Evolutionary conservation across 2,329 filamentous ascomycete genomes (phyloP), one percentile per base, ranked within the genome.

Genomic region (Penicillium sumatraense): DNA sequence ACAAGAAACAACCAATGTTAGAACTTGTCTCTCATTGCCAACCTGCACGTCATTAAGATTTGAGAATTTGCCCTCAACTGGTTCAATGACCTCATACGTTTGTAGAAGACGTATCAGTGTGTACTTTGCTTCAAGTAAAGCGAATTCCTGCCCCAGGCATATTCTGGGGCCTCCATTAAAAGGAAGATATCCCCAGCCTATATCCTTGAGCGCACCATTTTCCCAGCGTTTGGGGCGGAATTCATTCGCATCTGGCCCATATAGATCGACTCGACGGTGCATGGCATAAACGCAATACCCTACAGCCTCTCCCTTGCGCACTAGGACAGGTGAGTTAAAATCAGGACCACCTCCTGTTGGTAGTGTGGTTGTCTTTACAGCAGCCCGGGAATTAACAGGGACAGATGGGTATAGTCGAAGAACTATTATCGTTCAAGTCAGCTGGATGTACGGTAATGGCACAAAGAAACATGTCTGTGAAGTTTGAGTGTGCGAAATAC

Each of bases 311-410:
- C 68, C 68, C 38, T 68, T 68, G 7, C 57, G 58, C 5, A 74
- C 57, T 21, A 68, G 63, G 8, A 73, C 60, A 10, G 69, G 70
- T 2, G 60, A 56, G 2, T 64, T 54, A 4, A 63, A 65, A 68
- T 87, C 82, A 1, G 82, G 79, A 0, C 88, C 87, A 49, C 86
- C 87, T 55, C 87, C 70, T 7, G 56, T 59, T 11, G 72, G 73
- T 51, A 77, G 61, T 3, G 68, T 69, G 3, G 75, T 77, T 33
- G 73, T 73, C 16, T 57, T 56, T n/a, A 67, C 59, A 3, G 72
- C 68, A 13, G 63, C 58, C 24, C 73, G 68, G 18, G 64, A 59
- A 52, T 78, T 79, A 26, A 73, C 54, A 1, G 75, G 75, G 5
- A 78, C 73, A 5, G 69, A 64, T 1, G 75, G 69, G 53, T 75